phyloP scores from a whole-genome alignment of 1,139 yeast species.

The Blastobotrys apis region DNA sequence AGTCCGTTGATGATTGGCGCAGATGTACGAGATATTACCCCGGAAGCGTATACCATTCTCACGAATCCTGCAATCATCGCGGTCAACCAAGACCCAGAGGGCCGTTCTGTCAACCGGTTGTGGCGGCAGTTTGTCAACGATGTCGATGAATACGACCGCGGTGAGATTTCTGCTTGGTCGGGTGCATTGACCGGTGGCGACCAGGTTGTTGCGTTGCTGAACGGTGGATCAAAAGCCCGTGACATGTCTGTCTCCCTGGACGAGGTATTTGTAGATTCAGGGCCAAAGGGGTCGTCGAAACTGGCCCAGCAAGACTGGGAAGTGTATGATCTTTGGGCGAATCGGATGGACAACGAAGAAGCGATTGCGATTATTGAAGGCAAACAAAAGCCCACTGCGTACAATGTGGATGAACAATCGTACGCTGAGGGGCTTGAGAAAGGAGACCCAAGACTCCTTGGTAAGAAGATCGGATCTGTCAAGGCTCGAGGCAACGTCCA shows the following conservation, averaged over 20 bases:
- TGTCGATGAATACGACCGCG: conserved; percentile 18
- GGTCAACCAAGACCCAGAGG: conserved; percentile 29
- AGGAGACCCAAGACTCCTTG: conserved; percentile 16
- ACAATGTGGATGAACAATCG: conserved; percentile 14
- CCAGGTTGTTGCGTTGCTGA: conserved; percentile 27
- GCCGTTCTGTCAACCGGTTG: conserved; percentile 25
- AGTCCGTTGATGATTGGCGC: conserved; percentile 33
- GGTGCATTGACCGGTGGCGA: conserved; percentile 24
- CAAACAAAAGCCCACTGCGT: conserved; percentile 1
- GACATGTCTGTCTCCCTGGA: conserved; percentile 21
- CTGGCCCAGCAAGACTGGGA: conserved; percentile 21
- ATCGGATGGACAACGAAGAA: conserved; percentile 13
- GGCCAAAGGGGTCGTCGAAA: conserved; percentile 17
- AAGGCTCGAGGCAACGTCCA: conserved; percentile 13
- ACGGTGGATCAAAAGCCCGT: conserved; percentile 24
- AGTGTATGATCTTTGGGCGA: conserved; percentile 25
- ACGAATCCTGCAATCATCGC: conserved; percentile 29
- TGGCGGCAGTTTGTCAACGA: conserved; percentile 22
- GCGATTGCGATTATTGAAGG: conserved; percentile 16
- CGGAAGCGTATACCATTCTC: conserved; percentile 25
- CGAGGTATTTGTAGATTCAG: conserved; percentile 26
- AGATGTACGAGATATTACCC: conserved; percentile 26
- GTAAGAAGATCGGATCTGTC: conserved; percentile 17
- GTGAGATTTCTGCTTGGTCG: conserved; percentile 25
- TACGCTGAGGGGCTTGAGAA: conserved; percentile 17